These are phyloP conservation scores for Botryotinia convoluta DNA, from an alignment of 2,329 filamentous ascomycete species.

Conservation along the genomic window DNA sequence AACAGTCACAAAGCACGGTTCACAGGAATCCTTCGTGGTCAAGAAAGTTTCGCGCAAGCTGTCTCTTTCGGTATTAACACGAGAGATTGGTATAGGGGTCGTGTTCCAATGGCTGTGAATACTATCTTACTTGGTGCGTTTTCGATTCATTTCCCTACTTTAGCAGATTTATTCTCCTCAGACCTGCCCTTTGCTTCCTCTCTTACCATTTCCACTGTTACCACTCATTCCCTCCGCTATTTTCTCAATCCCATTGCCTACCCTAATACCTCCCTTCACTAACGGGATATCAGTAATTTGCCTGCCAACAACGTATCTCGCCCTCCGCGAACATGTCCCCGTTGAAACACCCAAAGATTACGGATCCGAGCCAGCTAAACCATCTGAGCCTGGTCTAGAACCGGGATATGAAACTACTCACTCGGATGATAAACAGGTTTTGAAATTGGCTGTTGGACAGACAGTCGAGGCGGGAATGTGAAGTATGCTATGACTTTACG, in stretches of 20 bases:
- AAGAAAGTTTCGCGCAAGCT: slow-evolving; percentile 47
- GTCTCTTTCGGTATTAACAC: slow-evolving; percentile 46
- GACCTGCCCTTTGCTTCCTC: background rate
- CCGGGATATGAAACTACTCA: background rate
- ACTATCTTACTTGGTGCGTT: slow-evolving; percentile 10
- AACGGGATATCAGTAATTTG: background rate
- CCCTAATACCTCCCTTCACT: background rate
- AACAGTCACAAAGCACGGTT: slow-evolving; percentile 33
- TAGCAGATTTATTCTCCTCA: background rate
- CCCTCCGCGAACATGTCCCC: background rate
- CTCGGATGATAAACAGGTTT: background rate
- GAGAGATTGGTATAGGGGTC: slow-evolving; percentile 43
- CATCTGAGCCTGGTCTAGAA: background rate
- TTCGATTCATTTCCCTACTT: too few species aligned
- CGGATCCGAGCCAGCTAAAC: background rate
- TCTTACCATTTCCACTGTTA: background rate
- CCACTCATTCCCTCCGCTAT: background rate
- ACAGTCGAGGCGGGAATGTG: background rate
- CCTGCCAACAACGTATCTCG: background rate
- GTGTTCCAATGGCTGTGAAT: slow-evolving; percentile 44
- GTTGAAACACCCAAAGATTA: slow-evolving; percentile 1
- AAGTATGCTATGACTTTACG: background rate
- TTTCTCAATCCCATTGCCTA: too few species aligned
- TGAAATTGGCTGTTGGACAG: background rate
- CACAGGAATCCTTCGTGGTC: slow-evolving; percentile 44